Base-by-base conservation (phyloP, 2,329 filamentous ascomycete species). In the Aspergillus sp. region DNA sequence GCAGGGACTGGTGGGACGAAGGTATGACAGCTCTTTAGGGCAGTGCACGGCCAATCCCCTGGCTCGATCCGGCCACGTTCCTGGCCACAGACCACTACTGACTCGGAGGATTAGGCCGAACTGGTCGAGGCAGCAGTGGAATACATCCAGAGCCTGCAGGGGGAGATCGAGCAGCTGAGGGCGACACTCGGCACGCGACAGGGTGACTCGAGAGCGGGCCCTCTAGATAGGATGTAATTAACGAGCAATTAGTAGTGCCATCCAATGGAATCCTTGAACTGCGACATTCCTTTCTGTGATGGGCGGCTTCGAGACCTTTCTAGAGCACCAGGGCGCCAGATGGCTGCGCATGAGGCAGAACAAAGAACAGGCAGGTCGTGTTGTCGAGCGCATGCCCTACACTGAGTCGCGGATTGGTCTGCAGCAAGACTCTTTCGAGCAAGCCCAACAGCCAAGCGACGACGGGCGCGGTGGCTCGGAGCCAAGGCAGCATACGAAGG, bases 41-140 rank as follows among this genome's bases (percentile, higher is more conserved):
- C 17, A 5, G 2, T 36, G 13, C 34, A 36, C 18, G 42, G 48
- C 48, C 57, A 59, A 52, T 59, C 43, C 38, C 1, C n/a, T n/a
- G 6, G 4, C 13, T 2, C 4, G 3, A 11, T 22, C 5, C 0
- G 17, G 3, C n/a, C 55, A 56, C 55, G 54, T 15, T 36, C 34
- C 12, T 30, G 22, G 22, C 30, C 34, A 17, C 22, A 24, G 22
- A 24, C 22, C n/a, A 24, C 22, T 47, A 26, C 48, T 51, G 13
- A 49, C 18, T 30, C 32, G 36, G 22, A 22, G 42, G 13, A n/a
- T 41, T 36, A 62, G 60, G 57, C 57, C 18, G 60, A 62, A 15
- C 24, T 62, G 30, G 17, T 62, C 6, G 60, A 62, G n/a, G 50
- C 60, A 4, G 55, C 60, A 11, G 55, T 60, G n/a, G 57, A 54